Percentiles rank a stretch among this genome's conserved stretches.
Conservation (phyloP, 352 stramenopile species). For the Pythium dissotocum region DNA sequence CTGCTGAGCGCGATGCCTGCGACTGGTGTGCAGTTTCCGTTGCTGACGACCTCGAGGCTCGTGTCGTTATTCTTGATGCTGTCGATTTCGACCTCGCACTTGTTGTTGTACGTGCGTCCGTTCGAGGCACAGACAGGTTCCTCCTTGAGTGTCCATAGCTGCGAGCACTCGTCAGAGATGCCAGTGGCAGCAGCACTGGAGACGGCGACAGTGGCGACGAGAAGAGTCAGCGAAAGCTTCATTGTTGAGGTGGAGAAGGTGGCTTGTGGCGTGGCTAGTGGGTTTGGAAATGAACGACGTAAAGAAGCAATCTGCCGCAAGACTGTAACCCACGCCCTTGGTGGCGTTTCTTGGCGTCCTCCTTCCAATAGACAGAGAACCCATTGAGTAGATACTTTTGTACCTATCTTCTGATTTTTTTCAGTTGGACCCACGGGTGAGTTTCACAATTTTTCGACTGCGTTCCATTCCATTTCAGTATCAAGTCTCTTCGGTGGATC, state of each 20-base stretch:
- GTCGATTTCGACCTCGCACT: conserved; percentile 40
- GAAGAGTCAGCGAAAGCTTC: conserved; percentile 3
- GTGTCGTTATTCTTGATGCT: conserved; percentile 29
- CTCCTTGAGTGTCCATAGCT: conserved; percentile 25
- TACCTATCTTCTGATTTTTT: background rate
- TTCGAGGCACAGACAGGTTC: conserved; percentile 45
- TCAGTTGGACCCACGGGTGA: background rate
- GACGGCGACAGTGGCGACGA: background rate
- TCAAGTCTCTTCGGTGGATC: background rate
- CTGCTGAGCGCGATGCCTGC: background rate
- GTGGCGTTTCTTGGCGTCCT: background rate
- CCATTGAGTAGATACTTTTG: background rate
- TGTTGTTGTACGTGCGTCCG: conserved; percentile 49
- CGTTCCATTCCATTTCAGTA: background rate
- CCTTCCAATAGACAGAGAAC: background rate
- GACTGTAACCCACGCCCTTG: background rate
- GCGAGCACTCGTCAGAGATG: conserved; percentile 27
- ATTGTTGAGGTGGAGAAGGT: background rate
- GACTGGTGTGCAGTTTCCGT: conserved; percentile 1
- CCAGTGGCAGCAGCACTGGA: background rate
- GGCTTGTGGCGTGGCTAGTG: background rate
- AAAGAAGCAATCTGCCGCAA: background rate
- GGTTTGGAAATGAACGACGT: conserved; percentile 1
- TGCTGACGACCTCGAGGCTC: conserved; percentile 23
- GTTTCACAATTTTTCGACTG: background rate